phyloP scores from a whole-genome alignment of 768 basidiomycete genomes.

The Leccinellum luteum region DNA sequence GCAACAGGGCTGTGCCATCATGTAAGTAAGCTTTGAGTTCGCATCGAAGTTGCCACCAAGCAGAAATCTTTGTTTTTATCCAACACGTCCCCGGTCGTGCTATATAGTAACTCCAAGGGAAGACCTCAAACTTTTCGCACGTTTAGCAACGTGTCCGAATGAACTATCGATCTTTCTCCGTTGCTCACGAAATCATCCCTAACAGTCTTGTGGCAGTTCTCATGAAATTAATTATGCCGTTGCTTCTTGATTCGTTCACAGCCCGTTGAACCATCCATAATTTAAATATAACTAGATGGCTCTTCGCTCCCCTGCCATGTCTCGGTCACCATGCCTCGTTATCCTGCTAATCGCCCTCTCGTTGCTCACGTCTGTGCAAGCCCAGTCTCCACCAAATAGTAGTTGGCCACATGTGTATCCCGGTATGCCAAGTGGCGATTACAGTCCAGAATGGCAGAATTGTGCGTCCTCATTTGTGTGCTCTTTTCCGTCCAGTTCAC shows the following conservation, averaged over 20 bases:
- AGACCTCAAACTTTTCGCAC: constrained; percentile 1
- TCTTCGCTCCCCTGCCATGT: background rate
- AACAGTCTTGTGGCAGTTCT: background rate
- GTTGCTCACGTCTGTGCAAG: background rate
- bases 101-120: constrained; percentile 5
- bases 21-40: too few species aligned
- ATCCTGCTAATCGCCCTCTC: background rate
- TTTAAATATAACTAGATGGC: background rate
- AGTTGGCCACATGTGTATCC: constrained; percentile 40
- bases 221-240: background rate
- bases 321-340: background rate
- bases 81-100: background rate
- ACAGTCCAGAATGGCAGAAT: constrained; percentile 57
- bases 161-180: background rate
- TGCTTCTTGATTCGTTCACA: background rate
- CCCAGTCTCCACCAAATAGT: constrained; percentile 5
- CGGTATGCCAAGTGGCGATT: constrained; percentile 43
- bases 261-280: too few species aligned
- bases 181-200: background rate
- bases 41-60: too few species aligned
- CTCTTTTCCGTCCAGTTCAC: background rate
- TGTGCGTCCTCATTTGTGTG: constrained; percentile 38
- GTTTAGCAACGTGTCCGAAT: background rate
- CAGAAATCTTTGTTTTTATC: background rate
- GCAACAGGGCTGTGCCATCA: too few species aligned